Base-by-base conservation (phyloP, 2,329 filamentous ascomycete species). In the Allantophomopsis lycopodina region DNA sequence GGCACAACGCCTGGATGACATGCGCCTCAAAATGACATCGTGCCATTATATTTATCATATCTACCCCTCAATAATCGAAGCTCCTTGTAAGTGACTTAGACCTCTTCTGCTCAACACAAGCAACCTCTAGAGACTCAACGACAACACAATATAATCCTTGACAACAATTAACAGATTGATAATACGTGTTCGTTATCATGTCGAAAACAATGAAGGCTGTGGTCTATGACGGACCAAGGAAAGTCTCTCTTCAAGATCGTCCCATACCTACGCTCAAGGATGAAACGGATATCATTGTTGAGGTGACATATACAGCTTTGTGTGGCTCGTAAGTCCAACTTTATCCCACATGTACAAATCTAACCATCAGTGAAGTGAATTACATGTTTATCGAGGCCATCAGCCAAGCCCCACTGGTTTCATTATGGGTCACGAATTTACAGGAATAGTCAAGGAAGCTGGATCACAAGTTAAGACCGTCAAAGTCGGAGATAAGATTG, bases 381-480 rank as follows among this genome's bases (percentile, higher is more conserved):
- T 94, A 31, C 88, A 94, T 60, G 77, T 85, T 40, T 94, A 79
- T 62, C 81, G 87, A 35, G 88, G 88, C 30, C 79, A 86, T 51
- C 77, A 94, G 54, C 69, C 76, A 17, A 80, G 77, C 6, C 66
- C 60, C 1, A 73, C 80, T 3, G 73, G 68, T 18, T 75, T 73
- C 50, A 69, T 76, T 40, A 77, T 77, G 81, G 83, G 86, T 42
- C 88, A 94, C 56, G 88, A 94, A 55, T 93, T 94, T 54, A 85
- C 83, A 2, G 88, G 88, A 5, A 71, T 68, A 17, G 74, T 94
- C 8, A 69, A 78, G 28, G 73, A 82, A 45, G 63, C 70, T 35
- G 87, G 87, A 0, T 62, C 69, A 13, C 68, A 63, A 2, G 83
- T 94, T 35, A 78, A 72, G 50, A 73, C 68, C 0, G 66, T 94